Conservation (phyloP, 108 stramenopile species). For the Cyclotella atomus region DNA sequence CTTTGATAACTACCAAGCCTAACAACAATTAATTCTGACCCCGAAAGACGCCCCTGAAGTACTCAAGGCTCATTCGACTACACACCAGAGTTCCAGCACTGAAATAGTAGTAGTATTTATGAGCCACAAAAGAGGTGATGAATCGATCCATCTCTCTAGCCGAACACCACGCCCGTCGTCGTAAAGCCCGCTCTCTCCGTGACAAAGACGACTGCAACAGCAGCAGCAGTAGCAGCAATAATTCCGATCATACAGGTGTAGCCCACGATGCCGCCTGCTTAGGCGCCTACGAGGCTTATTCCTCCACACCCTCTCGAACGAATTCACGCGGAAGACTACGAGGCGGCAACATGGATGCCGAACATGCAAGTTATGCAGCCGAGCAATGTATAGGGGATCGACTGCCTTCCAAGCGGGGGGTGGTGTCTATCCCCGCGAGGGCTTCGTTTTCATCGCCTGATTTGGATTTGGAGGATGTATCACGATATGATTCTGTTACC, state of each 20-base stretch:
- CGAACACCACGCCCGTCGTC: slow-evolving; percentile 16
- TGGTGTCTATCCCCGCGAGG: not conserved
- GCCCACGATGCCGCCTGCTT: slow-evolving; percentile 9
- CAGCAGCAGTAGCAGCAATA: not conserved
- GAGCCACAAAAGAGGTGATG: not conserved
- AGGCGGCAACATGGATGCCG: not conserved
- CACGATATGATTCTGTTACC: not conserved
- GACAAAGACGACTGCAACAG: not conserved
- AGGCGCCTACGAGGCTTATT: not conserved
- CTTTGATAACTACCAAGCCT: too few species aligned
- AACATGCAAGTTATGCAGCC: slow-evolving; percentile 9
- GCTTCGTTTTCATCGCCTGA: not conserved
- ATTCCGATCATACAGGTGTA: not conserved
- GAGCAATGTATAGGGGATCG: not conserved
- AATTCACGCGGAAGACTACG: too few species aligned
- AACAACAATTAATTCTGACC: too few species aligned
- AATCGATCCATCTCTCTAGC: slow-evolving; percentile 10
- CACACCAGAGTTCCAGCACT: too few species aligned
- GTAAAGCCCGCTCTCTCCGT: not conserved
- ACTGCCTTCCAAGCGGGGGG: not conserved
- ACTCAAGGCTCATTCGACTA: too few species aligned
- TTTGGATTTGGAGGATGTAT: slow-evolving; percentile 2
- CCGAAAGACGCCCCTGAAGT: too few species aligned
- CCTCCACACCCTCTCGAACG: not conserved
- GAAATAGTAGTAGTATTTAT: too few species aligned